Evolutionary conservation across 2,329 filamentous ascomycete genomes (phyloP).

Genomic region (Hymenoscyphus albidus): DNA sequence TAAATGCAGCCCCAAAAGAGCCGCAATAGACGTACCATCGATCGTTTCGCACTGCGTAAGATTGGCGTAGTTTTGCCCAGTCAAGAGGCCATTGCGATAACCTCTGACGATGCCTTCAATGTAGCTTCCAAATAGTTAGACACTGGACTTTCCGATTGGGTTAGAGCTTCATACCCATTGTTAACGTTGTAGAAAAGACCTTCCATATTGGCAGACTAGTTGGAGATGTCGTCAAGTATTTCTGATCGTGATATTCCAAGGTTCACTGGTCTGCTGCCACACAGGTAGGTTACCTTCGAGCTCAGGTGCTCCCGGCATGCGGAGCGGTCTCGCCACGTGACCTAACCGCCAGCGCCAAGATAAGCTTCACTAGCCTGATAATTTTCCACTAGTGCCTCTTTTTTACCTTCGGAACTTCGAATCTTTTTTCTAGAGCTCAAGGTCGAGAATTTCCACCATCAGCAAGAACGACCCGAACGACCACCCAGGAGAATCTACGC

Average conservation of each 20-base stretch:
- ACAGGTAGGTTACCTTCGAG: neutral
- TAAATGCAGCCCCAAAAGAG: constrained; percentile 5
- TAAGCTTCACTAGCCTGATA: constrained; percentile 8
- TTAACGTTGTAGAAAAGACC: constrained; percentile 93
- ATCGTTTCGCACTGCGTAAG: constrained; percentile 96
- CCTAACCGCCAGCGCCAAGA: neutral
- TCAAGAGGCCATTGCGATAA: constrained; percentile 92
- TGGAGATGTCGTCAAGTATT: constrained; percentile 14
- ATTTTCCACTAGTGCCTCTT: constrained; percentile 16
- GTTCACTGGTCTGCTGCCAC: no score
- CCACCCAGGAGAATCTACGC: neutral
- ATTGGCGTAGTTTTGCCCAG: constrained; percentile 86
- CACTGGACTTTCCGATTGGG: neutral
- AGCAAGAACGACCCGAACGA: constrained; percentile 12
- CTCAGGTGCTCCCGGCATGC: neutral
- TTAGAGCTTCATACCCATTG: constrained; percentile 62
- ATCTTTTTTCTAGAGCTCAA: constrained; percentile 21
- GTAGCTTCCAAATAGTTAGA: constrained; percentile 58
- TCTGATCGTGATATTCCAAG: constrained; percentile 8
- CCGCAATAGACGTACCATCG: constrained; percentile 61
- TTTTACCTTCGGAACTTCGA: constrained; percentile 17
- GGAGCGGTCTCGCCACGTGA: constrained; percentile 15
- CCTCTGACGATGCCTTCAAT: constrained; percentile 96
- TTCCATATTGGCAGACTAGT: constrained; percentile 61
- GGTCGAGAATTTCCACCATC: constrained; percentile 14